phyloP scores from a whole-genome alignment of 1,284 basidiomycete species.

The Leucocoprinus gongylophorus region DNA sequence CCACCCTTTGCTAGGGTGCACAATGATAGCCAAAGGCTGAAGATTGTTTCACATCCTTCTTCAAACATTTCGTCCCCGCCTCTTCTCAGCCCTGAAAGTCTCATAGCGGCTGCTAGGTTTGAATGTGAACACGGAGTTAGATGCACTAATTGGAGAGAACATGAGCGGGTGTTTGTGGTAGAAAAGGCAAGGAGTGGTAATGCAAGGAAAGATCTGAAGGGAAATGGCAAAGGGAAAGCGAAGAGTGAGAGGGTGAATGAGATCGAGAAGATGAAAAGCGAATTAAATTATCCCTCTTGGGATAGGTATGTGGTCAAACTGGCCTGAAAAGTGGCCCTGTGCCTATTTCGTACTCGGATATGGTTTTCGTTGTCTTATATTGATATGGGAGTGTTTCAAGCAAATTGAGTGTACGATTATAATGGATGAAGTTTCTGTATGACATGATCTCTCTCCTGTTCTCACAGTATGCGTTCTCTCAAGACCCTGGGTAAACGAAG shows the following conservation, averaged over 20 bases:
- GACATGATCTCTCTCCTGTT: not conserved
- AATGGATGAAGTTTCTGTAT: no score
- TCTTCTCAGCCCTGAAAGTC: slow-evolving; percentile 15
- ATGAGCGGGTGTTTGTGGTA: slow-evolving; percentile 17
- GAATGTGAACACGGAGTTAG: slow-evolving; percentile 8
- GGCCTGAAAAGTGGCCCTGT: not conserved
- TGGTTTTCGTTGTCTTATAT: not conserved
- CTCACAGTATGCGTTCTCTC: not conserved
- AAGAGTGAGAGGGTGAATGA: slow-evolving; percentile 24
- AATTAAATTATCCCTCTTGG: slow-evolving; percentile 56
- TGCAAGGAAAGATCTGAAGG: not conserved
- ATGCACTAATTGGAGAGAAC: slow-evolving; percentile 14
- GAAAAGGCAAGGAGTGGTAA: slow-evolving; percentile 10
- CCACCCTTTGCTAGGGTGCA: slow-evolving; percentile 43
- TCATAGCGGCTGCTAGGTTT: slow-evolving; percentile 11
- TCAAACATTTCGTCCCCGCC: slow-evolving; percentile 8
- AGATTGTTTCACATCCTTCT: slow-evolving; percentile 38
- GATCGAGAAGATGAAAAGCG: slow-evolving; percentile 36
- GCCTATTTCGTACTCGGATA: not conserved
- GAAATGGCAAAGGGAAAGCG: slow-evolving; percentile 21
- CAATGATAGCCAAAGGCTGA: slow-evolving; percentile 46
- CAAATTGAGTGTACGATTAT: not conserved
- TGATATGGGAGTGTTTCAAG: no score
- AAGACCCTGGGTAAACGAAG: no score
- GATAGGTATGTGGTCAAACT: slow-evolving; percentile 45